Evolutionary conservation across 257 asterid genomes (phyloP).

Genomic region (Solanum habrochaites): DNA sequence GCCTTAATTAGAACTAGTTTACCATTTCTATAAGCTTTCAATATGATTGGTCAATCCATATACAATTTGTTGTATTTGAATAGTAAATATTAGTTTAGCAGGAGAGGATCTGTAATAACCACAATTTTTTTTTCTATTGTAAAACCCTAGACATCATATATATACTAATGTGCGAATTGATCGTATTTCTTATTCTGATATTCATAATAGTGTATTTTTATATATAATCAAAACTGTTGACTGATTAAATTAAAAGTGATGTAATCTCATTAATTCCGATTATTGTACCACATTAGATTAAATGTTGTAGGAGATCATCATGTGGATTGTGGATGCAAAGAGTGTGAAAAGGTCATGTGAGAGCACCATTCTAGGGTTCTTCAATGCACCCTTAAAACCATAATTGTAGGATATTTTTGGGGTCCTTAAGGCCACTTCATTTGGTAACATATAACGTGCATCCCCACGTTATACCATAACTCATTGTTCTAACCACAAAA

Average conservation of each 20-base stretch:
- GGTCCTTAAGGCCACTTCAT: neutral
- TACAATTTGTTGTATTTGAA: neutral
- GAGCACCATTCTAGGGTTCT: neutral
- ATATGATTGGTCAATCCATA: neutral
- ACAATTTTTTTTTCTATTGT: neutral
- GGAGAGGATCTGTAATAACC: neutral
- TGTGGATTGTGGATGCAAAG: neutral
- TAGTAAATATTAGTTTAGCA: neutral
- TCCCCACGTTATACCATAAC: conserved; percentile 1
- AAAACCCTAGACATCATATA: neutral
- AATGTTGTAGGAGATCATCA: neutral
- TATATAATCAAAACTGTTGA: neutral
- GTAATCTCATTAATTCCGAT: neutral
- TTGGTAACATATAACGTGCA: neutral
- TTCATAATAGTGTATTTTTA: neutral
- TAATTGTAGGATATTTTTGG: neutral
- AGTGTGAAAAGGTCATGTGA: neutral
- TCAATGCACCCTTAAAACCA: conserved; percentile 1
- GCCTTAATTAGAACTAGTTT: neutral
- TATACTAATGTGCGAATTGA: neutral
- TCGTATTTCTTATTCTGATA: neutral
- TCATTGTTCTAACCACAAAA: neutral
- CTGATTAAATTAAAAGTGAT: neutral
- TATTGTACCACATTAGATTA: neutral
- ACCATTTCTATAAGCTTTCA: neutral